Evolutionary conservation across 2,329 filamentous ascomycete species (phyloP).

Genomic region (Thelonectria blattea): DNA sequence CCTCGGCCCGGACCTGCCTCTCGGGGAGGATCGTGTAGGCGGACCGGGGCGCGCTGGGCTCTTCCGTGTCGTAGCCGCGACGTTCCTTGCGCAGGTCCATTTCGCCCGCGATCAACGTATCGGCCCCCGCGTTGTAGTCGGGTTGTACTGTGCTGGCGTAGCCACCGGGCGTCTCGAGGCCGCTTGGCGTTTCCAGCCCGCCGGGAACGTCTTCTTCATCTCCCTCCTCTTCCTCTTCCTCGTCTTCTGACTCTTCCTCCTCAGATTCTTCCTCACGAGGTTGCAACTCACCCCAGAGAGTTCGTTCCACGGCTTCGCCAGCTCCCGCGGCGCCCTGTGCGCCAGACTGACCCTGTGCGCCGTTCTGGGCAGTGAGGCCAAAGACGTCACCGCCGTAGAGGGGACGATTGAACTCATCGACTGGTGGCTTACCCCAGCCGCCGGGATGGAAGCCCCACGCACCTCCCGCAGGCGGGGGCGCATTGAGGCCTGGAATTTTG

Average conservation of each 20-base stretch:
- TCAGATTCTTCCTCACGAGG: slow-evolving; percentile 76
- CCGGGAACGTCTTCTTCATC: slow-evolving; percentile 66
- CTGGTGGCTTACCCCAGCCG: slow-evolving; percentile 93
- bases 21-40: slow-evolving; percentile 93
- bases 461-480: slow-evolving; percentile 85
- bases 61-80: slow-evolving; percentile 87
- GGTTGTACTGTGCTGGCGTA: slow-evolving; percentile 81
- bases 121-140: slow-evolving; percentile 72
- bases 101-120: slow-evolving; percentile 81
- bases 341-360: slow-evolving; percentile 42
- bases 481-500: slow-evolving; percentile 93
- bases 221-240: slow-evolving; percentile 69
- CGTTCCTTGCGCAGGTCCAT: slow-evolving; percentile 88
- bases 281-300: slow-evolving; percentile 91
- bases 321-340: slow-evolving; percentile 49
- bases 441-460: slow-evolving; percentile 96
- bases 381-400: slow-evolving; percentile 96
- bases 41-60: slow-evolving; percentile 73
- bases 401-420: slow-evolving; percentile 90
- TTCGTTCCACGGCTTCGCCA: slow-evolving; percentile 84
- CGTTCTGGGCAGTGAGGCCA: slow-evolving; percentile 66
- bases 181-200: slow-evolving; percentile 76
- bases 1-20: slow-evolving; percentile 81
- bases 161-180: slow-evolving; percentile 81
- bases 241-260: slow-evolving; percentile 77